Evolutionary conservation across 164 flowering plant species (phyloP), one percentile per base, ranked within the genome.

Genomic region (Sextonia rubra): DNA sequence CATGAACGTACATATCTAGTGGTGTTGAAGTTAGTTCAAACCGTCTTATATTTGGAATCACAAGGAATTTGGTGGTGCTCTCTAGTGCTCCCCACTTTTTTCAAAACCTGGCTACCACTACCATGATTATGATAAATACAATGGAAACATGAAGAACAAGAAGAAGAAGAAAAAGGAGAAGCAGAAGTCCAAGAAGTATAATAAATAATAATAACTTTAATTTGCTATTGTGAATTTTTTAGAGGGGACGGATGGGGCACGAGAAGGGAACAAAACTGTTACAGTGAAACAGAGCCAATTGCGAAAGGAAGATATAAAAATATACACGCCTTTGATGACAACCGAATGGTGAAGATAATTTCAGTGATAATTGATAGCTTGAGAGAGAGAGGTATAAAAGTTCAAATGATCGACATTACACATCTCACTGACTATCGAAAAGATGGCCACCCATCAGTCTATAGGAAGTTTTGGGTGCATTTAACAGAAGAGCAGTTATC

Each of bases 401-500:
- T 93, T 3, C 72, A 86, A 30, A 58, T 87, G 52, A 73, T 91
- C 1, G 90, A 91, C 80, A 89, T 93, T 22, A 91, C 97, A 0
- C 92, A 86, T 47, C 77, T 93, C 7, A 86, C 98, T 2, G 89
- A 90, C 71, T 91, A 90, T 75, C 62, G 97, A n/a, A 93, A 86
- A 82, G 97, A 93, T 72, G 97, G 82, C 0, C 97, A 93, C 62
- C 93, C 94, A 32, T 83, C 97, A 0, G 78, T 91, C 17, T 77
- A 85, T 62, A 85, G 87, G 71, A 89, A 81, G 77, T 92, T 86
- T n/a, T 87, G 87, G 87, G 87, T 76, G 2, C 71, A 86, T 2
- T 70, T 85, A 52, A 88, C 83, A 0, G 71, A 80, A 73, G 81
- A 84, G 3, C 89, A 89, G 69, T 3, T 81, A 18, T 24, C 78